Evolutionary conservation across 768 basidiomycete genomes (phyloP), one percentile per base, ranked within the genome.

Genomic region (Tulasnella sp.): DNA sequence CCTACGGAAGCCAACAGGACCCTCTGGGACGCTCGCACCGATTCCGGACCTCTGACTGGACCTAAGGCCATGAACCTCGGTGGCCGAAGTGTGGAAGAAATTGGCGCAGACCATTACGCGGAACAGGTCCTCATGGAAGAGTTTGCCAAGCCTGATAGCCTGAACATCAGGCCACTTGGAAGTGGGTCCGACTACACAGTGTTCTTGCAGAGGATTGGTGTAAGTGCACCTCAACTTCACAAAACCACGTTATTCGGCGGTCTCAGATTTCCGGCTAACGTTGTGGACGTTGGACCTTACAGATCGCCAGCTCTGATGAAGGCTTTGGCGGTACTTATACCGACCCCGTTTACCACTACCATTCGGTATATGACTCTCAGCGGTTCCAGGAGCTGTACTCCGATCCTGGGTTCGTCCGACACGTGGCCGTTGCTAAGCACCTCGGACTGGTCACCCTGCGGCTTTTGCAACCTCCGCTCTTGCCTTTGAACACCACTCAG

Each of bases 101-200:
- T 85, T 18, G 84, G 88, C 81, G 79, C 14, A 14, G 48, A 71
- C 36, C 46, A 71, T 31, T 71, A 83, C 19, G 80, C 75, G 24
- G 84, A 82, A 79, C 77, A 82, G 6, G 78, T 76, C 39, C 75
- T 44, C 68, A 81, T 78, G 19, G 62, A 80, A 40, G 44, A 42
- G 48, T 38, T 39, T 16, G n/a, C 58, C 34, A 68, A 77, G 18
- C 79, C 82, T 18, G 80, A 75, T 24, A 77, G 81, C 73, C 81
- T 84, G 46, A 89, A 88, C 27, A 85, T 96, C 46, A 52, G 58
- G 0, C 89, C 93, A 21, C 86, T 96, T n/a, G 95, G 95, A 56
- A 93, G 92, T 75, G 95, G 95, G 36, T 95, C 94, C 79, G 97
- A 98, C 85, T 98, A 89, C 82, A 98, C 97, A 0, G 92, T 95